A percentile compares a stretch with the other conserved stretches of the same genome.
Evolutionary conservation across 306 rosid species (phyloP).

Genomic region (Sindora glabra): DNA sequence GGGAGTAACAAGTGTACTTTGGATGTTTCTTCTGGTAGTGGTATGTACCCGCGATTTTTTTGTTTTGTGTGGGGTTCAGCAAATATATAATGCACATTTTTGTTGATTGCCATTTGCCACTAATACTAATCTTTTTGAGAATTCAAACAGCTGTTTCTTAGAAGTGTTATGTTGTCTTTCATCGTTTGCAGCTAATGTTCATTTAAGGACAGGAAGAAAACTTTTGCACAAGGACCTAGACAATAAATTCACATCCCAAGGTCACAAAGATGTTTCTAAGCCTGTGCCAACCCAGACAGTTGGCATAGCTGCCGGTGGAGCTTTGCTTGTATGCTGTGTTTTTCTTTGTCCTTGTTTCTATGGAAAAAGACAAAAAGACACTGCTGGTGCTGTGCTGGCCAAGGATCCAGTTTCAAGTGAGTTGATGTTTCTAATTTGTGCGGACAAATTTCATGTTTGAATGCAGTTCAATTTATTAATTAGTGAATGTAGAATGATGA

Average conservation of each 20-base stretch:
- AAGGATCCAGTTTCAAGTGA: conserved; percentile 68
- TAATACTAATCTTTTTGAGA: background rate
- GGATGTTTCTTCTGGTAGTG: conserved; percentile 51
- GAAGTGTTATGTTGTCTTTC: conserved; percentile 13
- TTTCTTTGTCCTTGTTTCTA: conserved; percentile 74
- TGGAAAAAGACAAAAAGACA: conserved; percentile 37
- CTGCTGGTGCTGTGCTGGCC: conserved; percentile 33
- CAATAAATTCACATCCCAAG: conserved; percentile 11
- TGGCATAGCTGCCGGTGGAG: conserved; percentile 54
- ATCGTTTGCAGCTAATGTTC: conserved; percentile 39
- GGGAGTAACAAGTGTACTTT: conserved; percentile 33
- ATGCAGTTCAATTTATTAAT: background rate
- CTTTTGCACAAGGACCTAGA: conserved; percentile 35
- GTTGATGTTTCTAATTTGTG: conserved; percentile 17
- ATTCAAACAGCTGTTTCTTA: background rate
- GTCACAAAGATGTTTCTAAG: background rate
- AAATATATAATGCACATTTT: conserved; percentile 3
- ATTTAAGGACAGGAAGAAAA: conserved; percentile 50
- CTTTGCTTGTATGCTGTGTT: conserved; percentile 53
- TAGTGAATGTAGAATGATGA: background rate
- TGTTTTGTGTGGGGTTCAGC: background rate
- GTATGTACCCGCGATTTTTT: conserved; percentile 28
- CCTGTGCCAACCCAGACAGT: conserved; percentile 9
- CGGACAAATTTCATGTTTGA: background rate
- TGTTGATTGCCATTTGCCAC: background rate